phyloP scores from a whole-genome alignment of 176 grass and related monocot species.

The Hyparrhenia diplandra region DNA sequence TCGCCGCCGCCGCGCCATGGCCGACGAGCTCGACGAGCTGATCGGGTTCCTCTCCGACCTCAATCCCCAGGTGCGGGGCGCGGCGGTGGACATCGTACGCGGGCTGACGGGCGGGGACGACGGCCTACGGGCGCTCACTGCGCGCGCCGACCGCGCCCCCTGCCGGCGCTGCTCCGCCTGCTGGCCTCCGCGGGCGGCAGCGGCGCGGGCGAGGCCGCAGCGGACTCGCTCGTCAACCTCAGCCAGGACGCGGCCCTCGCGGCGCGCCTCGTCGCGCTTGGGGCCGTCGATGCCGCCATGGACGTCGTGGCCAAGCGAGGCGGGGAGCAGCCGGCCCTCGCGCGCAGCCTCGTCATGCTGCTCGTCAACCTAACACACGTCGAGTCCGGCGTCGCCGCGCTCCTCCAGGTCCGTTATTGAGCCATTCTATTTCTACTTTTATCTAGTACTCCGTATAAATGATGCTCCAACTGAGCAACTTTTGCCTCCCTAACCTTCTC shows the following conservation, averaged over 20 bases:
- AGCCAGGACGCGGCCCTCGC: constrained; percentile 60
- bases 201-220: constrained; percentile 45
- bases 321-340: constrained; percentile 39
- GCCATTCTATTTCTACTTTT: not conserved
- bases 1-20: no score
- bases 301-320: constrained; percentile 57
- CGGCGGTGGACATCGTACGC: constrained; percentile 69
- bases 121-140: constrained; percentile 49
- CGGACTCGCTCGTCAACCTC: constrained; percentile 87
- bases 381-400: constrained; percentile 54
- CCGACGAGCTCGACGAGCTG: no score
- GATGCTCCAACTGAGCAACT: no score
- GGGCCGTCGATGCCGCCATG: constrained; percentile 51
- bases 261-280: constrained; percentile 50
- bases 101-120: constrained; percentile 71
- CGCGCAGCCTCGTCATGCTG: constrained; percentile 75
- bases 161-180: constrained; percentile 53
- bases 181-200: constrained; percentile 37
- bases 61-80: constrained; percentile 66
- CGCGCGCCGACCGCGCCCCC: constrained; percentile 41
- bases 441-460: no score
- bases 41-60: constrained; percentile 56
- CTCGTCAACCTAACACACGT: constrained; percentile 89
- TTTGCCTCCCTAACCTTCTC: no score
- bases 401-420: constrained; percentile 56